phyloP scores from a whole-genome alignment of 495 filamentous ascomycete genomes.

The Hypomontagnella monticulosa region DNA sequence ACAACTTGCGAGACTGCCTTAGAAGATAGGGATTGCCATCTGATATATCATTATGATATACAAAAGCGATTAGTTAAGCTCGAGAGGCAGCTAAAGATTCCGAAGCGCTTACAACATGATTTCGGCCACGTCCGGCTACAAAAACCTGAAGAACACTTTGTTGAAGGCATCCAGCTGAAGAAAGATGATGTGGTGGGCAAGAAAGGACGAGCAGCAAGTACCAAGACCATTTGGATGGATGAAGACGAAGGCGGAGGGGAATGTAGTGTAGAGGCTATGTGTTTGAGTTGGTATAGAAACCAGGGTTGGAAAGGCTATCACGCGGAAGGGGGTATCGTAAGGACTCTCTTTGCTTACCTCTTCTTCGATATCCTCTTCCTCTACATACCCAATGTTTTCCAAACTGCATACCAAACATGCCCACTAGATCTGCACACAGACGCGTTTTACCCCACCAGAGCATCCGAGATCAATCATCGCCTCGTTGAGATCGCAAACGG shows the following conservation, averaged over 20 bases:
- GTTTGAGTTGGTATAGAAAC: constrained; percentile 81
- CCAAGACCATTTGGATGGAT: constrained; percentile 90
- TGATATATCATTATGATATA: constrained; percentile 93
- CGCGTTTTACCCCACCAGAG: constrained; percentile 85
- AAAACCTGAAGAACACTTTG: constrained; percentile 76
- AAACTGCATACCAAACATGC: constrained; percentile 92
- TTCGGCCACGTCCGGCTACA: constrained; percentile 84
- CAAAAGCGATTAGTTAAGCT: constrained; percentile 93
- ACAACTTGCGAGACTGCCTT: constrained; percentile 88
- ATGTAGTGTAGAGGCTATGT: constrained; percentile 91
- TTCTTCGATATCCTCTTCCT: constrained; percentile 95
- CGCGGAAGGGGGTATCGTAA: constrained; percentile 86
- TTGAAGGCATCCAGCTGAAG: constrained; percentile 81
- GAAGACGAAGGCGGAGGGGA: constrained; percentile 71
- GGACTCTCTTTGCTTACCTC: constrained; percentile 89
- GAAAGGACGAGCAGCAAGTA: constrained; percentile 60
- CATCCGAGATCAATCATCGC: constrained; percentile 88
- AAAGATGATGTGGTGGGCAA: constrained; percentile 56
- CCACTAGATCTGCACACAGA: constrained; percentile 94
- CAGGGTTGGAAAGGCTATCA: constrained; percentile 96
- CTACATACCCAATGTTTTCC: constrained; percentile 95
- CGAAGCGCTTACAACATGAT: constrained; percentile 88
- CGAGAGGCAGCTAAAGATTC: constrained; percentile 83
- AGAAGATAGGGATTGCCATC: constrained; percentile 85
- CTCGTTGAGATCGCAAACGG: constrained; percentile 85